Base-by-base conservation (phyloP, 257 asterid genomes). In the Leonotis leonurus region DNA sequence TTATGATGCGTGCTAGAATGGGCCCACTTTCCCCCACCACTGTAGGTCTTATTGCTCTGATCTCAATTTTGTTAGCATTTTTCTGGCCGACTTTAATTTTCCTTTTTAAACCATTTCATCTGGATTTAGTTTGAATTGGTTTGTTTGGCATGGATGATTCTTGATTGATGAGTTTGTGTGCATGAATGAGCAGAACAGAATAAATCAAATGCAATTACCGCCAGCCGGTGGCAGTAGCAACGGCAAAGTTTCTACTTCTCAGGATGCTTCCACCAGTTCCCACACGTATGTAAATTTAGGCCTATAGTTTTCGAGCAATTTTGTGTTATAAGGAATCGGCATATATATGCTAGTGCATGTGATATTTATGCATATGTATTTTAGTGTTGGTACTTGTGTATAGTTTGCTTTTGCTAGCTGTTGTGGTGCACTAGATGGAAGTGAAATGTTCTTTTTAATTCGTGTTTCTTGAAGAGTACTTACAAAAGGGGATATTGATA, bases 1-100 rank as follows among this genome's bases (percentile, higher is more conserved):
- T 89, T 76, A 64, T 89, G 71, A 73, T 89, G 89, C 90, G 94
- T n/a, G 78, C 90, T 65, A 84, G 79, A 79, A 86, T 84, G 94
- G 83, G 85, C 12, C 84, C 86, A 6, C 75, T 66, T 10, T 74
- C 93, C 41, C 94, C 95, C 29, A 56, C 81, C 45, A 24, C 84
- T 49, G 96, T 86, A 64, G 70, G 78, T 30, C 35, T 56, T 49
- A 17, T 56, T 50, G 26, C 27, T 64, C 72, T 45, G 17, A 32
- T 69, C 52, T 59, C 21, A 60, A 56, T 65, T 56, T 44, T 51
- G 17, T 0, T 3, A 14, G 17, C 46, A 1, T 58, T 14, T 40
- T 17, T 48, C 24, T 41, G 5, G 18, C 14, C 52, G 7, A 29
- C 10, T 39, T 35, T 14, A 12, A 0, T 32, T 51, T 13, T 8